Evolutionary conservation across 2,329 filamentous ascomycete species (phyloP).

Genomic region (Truncatella angustata): DNA sequence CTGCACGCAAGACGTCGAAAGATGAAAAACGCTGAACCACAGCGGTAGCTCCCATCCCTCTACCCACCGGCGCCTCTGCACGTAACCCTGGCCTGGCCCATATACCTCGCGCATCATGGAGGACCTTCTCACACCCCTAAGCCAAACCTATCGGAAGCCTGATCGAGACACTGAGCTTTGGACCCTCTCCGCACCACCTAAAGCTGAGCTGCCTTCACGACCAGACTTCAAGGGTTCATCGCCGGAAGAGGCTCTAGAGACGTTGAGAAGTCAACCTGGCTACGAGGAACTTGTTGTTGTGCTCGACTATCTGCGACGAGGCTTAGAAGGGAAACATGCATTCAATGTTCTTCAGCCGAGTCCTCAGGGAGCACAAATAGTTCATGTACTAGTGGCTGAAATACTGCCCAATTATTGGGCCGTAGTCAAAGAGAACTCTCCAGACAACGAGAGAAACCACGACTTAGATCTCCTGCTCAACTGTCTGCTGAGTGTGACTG

Average conservation of each 20-base stretch:
- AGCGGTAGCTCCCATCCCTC: too few species aligned
- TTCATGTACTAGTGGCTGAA: slow-evolving; percentile 70
- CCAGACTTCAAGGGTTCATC: slow-evolving; percentile 24
- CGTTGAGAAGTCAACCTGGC: slow-evolving; percentile 61
- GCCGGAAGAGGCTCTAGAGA: slow-evolving; percentile 55
- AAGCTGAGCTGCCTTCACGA: slow-evolving; percentile 11
- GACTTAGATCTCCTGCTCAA: slow-evolving; percentile 53
- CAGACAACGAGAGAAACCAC: slow-evolving; percentile 21
- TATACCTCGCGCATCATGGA: slow-evolving; percentile 47
- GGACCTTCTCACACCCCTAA: slow-evolving; percentile 52
- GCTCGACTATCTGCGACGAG: slow-evolving; percentile 49
- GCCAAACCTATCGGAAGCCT: slow-evolving; percentile 46
- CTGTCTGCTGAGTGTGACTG: slow-evolving; percentile 71
- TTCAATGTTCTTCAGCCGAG: slow-evolving; percentile 63
- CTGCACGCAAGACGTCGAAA: too few species aligned
- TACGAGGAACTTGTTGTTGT: slow-evolving; percentile 52
- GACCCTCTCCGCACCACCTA: slow-evolving; percentile 31
- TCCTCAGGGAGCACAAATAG: slow-evolving; percentile 70
- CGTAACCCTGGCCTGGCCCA: too few species aligned
- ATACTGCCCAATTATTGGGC: slow-evolving; percentile 84
- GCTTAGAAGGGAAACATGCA: slow-evolving; percentile 18
- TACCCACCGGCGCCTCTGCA: neutral
- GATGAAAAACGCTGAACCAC: too few species aligned
- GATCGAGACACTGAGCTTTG: slow-evolving; percentile 36
- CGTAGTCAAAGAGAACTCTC: slow-evolving; percentile 48